Evolutionary conservation across 805 yeast genomes (phyloP).

Genomic region (Wickerhamiella vanderwaltii): DNA sequence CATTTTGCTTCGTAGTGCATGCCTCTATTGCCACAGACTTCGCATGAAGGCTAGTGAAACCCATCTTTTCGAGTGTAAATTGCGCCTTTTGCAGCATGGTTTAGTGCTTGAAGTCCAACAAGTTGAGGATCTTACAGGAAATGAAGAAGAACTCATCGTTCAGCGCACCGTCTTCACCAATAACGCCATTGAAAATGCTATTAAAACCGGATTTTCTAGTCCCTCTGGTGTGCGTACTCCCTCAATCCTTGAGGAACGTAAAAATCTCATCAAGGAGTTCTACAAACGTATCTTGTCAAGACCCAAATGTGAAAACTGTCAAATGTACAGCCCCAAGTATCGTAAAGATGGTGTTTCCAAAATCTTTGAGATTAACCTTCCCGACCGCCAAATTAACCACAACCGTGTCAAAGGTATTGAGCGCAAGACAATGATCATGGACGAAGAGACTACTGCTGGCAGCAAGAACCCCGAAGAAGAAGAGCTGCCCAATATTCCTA

Average conservation of each 20-base stretch:
- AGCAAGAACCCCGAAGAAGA: conserved; percentile 29
- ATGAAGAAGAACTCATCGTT: conserved; percentile 32
- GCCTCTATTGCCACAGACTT: conserved; percentile 85
- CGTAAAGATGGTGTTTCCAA: conserved; percentile 92
- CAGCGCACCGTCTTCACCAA: conserved; percentile 60
- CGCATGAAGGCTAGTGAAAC: conserved; percentile 55
- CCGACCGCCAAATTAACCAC: conserved; percentile 61
- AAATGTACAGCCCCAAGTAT: conserved; percentile 85
- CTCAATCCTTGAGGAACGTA: conserved; percentile 78
- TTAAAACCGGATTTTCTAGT: conserved; percentile 62
- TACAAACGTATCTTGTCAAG: conserved; percentile 61
- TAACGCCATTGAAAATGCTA: conserved; percentile 55
- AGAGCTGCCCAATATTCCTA: conserved; percentile 16
- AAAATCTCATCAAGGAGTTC: conserved; percentile 54
- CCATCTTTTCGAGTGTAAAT: conserved; percentile 65
- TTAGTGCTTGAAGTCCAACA: conserved; percentile 64
- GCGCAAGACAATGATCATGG: conserved; percentile 58
- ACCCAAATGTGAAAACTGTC: conserved; percentile 90
- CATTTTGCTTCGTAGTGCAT: conserved; percentile 67
- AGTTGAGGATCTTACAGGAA: conserved; percentile 46
- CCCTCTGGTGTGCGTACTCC: conserved; percentile 66
- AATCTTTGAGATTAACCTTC: conserved; percentile 76
- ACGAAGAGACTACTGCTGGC: conserved; percentile 14
- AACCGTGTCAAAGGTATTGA: conserved; percentile 71
- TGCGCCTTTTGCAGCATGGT: conserved; percentile 78